These are phyloP conservation scores for Darksidea phi DNA, from an alignment of 495 filamentous ascomycete species.

Conservation along the genomic window DNA sequence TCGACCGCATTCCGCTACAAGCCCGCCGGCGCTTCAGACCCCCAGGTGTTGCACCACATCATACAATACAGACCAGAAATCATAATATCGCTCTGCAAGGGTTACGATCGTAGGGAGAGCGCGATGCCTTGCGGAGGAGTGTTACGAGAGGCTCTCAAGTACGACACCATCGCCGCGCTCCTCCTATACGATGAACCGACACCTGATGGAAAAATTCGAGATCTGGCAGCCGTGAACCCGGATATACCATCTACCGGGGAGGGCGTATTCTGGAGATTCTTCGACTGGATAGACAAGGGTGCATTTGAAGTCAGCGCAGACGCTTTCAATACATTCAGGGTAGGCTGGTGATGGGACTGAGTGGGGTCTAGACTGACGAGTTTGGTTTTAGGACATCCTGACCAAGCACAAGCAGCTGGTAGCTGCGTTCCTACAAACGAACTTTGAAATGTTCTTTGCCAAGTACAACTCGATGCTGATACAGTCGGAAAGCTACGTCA, in stretches of 20 bases:
- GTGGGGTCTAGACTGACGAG: not conserved
- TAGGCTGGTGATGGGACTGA: constrained; percentile 46
- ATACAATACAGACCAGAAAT: constrained; percentile 82
- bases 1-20: constrained; percentile 84
- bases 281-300: constrained; percentile 91
- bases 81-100: constrained; percentile 80
- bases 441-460: constrained; percentile 87
- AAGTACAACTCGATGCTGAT: constrained; percentile 87
- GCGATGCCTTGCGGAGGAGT: constrained; percentile 90
- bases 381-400: constrained; percentile 68
- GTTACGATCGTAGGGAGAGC: constrained; percentile 86
- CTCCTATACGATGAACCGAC: constrained; percentile 87
- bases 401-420: constrained; percentile 92
- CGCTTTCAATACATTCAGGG: constrained; percentile 94
- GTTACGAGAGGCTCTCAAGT: constrained; percentile 86
- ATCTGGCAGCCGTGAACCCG: constrained; percentile 64
- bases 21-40: constrained; percentile 62
- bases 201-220: constrained; percentile 52
- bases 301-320: constrained; percentile 97
- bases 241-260: constrained; percentile 65
- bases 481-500: constrained; percentile 92
- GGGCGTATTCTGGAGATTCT: constrained; percentile 97
- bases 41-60: constrained; percentile 79
- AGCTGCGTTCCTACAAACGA: constrained; percentile 76
- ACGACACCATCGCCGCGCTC: constrained; percentile 80